A percentile compares a stretch with the other conserved stretches of the same genome.
phyloP scores from a whole-genome alignment of 176 grass and related monocot species.

The Eleusine indica region DNA sequence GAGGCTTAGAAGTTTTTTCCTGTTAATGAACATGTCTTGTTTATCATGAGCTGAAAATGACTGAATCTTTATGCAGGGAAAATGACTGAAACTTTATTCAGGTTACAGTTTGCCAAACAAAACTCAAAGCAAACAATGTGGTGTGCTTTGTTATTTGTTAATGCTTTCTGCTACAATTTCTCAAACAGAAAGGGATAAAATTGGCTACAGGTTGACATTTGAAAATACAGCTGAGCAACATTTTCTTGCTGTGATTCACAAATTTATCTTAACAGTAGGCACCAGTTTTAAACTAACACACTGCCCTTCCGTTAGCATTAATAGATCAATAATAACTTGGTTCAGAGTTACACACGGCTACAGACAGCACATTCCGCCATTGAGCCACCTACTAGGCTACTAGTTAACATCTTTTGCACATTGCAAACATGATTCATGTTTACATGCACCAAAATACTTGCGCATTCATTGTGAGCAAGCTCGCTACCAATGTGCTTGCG shows the following conservation, averaged over 20 bases:
- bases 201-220: neutral
- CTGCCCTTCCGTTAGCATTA: neutral
- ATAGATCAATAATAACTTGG: neutral
- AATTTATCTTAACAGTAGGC: neutral
- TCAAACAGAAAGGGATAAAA: neutral
- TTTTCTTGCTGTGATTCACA: neutral
- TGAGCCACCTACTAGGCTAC: neutral
- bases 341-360: neutral
- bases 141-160: neutral
- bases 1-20: constrained; percentile 48
- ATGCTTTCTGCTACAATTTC: neutral
- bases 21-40: constrained; percentile 43
- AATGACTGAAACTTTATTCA: constrained; percentile 1
- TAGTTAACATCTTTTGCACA: neutral
- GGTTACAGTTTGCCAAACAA: neutral
- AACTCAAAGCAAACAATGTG: neutral
- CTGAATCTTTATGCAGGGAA: constrained; percentile 19
- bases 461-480: neutral
- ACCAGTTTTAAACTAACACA: neutral
- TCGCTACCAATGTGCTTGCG: neutral
- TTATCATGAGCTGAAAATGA: constrained; percentile 39
- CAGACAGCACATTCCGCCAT: neutral
- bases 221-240: neutral
- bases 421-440: neutral
- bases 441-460: constrained; percentile 4